Percentiles rank a stretch among this genome's conserved stretches.
phyloP scores from a whole-genome alignment of 179 eudicot genomes.

The Nepenthes alata region DNA sequence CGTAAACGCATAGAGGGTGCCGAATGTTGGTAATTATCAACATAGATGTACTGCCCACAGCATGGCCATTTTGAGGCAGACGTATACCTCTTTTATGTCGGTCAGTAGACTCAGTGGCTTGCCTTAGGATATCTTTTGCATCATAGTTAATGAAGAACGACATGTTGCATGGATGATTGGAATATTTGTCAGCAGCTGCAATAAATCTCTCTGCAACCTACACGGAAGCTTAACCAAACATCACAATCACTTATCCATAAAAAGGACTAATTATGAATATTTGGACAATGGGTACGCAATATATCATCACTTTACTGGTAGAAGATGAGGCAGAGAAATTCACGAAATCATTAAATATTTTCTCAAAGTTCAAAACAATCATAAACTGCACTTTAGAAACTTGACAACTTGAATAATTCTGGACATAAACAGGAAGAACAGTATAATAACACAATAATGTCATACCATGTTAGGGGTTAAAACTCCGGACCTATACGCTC shows the following conservation, averaged over 20 bases:
- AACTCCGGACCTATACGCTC: conserved; percentile 51
- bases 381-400: not conserved
- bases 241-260: not conserved
- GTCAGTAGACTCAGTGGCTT: conserved; percentile 72
- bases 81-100: conserved; percentile 55
- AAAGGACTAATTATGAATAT: not conserved
- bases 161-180: conserved; percentile 43
- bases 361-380: not conserved
- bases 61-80: not conserved
- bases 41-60: not conserved
- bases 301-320: no score
- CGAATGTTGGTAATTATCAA: no score
- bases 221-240: conserved; percentile 7
- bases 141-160: conserved; percentile 62
- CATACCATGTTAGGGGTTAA: conserved; percentile 59
- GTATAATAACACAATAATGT: not conserved
- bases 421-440: not conserved
- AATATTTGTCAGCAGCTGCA: conserved; percentile 40
- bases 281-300: not conserved
- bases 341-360: not conserved
- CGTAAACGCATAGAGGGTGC: no score
- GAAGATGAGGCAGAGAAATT: not conserved
- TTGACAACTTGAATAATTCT: not conserved
- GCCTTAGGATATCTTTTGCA: conserved; percentile 47
- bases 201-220: conserved; percentile 71